phyloP scores from a whole-genome alignment of 2,329 filamentous ascomycete genomes.

The Corinectria fuckeliana region DNA sequence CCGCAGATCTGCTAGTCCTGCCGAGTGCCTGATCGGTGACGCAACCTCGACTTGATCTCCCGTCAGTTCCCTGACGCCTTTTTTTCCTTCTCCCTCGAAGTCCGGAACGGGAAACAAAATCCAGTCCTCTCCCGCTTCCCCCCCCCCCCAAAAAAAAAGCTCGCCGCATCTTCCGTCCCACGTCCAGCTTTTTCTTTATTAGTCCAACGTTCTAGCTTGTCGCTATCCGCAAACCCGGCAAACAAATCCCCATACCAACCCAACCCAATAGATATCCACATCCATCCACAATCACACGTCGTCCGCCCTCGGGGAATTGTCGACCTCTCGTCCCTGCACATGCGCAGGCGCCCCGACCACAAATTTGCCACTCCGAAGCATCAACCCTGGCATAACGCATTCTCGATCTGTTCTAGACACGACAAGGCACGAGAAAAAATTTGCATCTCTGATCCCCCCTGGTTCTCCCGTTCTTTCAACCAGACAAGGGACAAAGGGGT shows the following conservation, averaged over 20 bases:
- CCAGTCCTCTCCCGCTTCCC: neutral
- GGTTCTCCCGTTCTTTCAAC: slow-evolving; percentile 23
- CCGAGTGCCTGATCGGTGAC: slow-evolving; percentile 36
- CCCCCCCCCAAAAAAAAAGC: slow-evolving; percentile 6
- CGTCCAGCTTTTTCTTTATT: neutral
- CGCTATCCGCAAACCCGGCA: slow-evolving; percentile 21
- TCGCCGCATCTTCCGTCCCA: neutral
- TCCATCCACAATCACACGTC: slow-evolving; percentile 7
- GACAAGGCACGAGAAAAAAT: slow-evolving; percentile 34
- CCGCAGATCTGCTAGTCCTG: slow-evolving; percentile 32
- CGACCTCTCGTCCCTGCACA: slow-evolving; percentile 39
- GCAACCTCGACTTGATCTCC: slow-evolving; percentile 28
- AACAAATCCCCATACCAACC: no score
- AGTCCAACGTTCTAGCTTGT: slow-evolving; percentile 17
- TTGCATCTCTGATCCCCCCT: slow-evolving; percentile 15
- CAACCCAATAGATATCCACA: no score
- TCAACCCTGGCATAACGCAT: slow-evolving; percentile 38
- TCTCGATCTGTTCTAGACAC: slow-evolving; percentile 34
- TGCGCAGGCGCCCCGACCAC: slow-evolving; percentile 31
- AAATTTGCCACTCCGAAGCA: slow-evolving; percentile 37
- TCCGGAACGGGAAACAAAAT: slow-evolving; percentile 17
- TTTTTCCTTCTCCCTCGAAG: slow-evolving; percentile 35
- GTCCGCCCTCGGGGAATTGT: slow-evolving; percentile 33
- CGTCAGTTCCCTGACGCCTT: slow-evolving; percentile 29
- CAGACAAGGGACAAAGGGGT: slow-evolving; percentile 33